A percentile compares a stretch with the other conserved stretches of the same genome.
phyloP scores from a whole-genome alignment of 225 moss, liverwort and hornwort species.

The Anthoceros angustus region DNA sequence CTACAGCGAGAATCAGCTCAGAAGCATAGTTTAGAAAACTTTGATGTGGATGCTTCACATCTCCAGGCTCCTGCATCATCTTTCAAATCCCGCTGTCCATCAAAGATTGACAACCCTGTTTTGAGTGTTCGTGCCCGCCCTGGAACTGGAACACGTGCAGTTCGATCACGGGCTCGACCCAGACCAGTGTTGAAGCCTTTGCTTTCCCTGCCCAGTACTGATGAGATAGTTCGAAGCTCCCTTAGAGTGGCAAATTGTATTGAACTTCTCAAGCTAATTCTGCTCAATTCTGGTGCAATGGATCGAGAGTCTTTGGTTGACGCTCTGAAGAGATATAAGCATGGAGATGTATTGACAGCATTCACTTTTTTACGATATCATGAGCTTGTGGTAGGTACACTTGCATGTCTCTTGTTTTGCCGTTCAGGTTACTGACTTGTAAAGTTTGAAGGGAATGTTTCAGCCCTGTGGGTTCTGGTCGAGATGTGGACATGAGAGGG shows the following conservation, averaged over 20 bases:
- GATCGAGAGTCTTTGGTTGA: slow-evolving; percentile 45
- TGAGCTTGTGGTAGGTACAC: slow-evolving; percentile 51
- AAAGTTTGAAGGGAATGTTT: background rate
- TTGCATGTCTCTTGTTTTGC: slow-evolving; percentile 6
- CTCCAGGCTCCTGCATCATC: background rate
- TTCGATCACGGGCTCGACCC: slow-evolving; percentile 10
- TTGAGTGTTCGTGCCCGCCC: background rate
- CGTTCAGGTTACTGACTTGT: background rate
- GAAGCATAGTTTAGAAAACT: background rate
- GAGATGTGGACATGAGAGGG: too few relatives aligned
- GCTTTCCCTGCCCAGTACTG: slow-evolving; percentile 34
- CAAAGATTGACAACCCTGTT: too few relatives aligned
- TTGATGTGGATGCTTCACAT: slow-evolving; percentile 6
- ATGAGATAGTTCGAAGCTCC: slow-evolving; percentile 63
- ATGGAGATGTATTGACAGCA: slow-evolving; percentile 68
- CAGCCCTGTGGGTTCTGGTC: too few relatives aligned
- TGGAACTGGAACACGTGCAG: slow-evolving; percentile 17
- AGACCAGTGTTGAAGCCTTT: slow-evolving; percentile 24
- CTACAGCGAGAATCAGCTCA: background rate
- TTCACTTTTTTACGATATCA: slow-evolving; percentile 63
- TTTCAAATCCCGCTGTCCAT: too few relatives aligned
- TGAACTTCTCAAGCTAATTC: slow-evolving; percentile 76
- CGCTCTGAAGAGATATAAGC: slow-evolving; percentile 60
- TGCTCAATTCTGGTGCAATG: slow-evolving; percentile 47
- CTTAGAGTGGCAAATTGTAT: slow-evolving; percentile 71